phyloP scores from a whole-genome alignment of 2,329 filamentous ascomycete species.

The Atkinsonella texensis region DNA sequence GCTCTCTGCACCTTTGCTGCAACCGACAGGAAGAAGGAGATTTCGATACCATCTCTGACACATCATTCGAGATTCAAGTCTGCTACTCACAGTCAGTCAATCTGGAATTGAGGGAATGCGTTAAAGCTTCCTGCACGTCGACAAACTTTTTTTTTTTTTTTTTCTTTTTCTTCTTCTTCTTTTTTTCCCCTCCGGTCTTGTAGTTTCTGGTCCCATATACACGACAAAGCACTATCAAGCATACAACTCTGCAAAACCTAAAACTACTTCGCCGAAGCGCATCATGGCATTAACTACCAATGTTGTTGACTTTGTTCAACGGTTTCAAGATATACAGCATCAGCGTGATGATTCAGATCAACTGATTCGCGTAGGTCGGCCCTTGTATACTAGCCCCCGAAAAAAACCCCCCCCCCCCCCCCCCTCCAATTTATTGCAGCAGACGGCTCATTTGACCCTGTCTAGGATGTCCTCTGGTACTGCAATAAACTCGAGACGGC shows the following conservation, averaged over 20 bases:
- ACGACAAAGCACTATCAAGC: not conserved
- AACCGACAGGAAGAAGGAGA: not conserved
- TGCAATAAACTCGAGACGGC: conserved; percentile 30
- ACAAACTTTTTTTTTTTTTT: no score
- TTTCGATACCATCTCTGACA: not conserved
- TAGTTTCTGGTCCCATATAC: not conserved
- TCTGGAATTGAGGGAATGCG: no score
- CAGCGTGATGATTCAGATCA: conserved; percentile 29
- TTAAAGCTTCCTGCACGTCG: no score
- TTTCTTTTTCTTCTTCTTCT: no score
- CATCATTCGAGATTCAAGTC: not conserved
- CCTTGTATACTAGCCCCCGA: not conserved
- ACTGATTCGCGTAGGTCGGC: conserved; percentile 31
- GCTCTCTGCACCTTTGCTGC: not conserved
- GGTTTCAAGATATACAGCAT: conserved; percentile 31
- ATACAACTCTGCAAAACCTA: not conserved
- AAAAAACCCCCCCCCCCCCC: no score
- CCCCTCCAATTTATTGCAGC: no score
- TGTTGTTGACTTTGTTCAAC: conserved; percentile 33
- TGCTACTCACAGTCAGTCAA: no score
- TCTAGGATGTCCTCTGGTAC: conserved; percentile 20
- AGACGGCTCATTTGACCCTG: not conserved
- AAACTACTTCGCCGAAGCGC: not conserved
- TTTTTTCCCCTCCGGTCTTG: no score
- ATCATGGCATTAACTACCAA: conserved; percentile 15